Evolutionary conservation across 495 filamentous ascomycete species (phyloP), one percentile per base, ranked within the genome.

Genomic region (Penicillium argentinense): DNA sequence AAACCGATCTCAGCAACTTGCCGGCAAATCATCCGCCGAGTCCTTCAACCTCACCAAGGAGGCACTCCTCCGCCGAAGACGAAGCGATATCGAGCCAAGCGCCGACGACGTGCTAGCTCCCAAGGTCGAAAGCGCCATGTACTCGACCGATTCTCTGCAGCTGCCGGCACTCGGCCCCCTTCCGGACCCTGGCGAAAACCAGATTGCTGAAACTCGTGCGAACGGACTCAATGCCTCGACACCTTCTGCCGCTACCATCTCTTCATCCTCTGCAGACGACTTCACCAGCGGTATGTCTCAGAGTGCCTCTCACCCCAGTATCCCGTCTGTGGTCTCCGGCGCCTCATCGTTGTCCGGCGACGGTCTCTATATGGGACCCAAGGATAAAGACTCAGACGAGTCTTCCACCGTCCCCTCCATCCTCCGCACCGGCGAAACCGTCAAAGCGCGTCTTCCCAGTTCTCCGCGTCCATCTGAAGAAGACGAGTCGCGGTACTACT

Each of bases 321-420:
- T 91, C 5, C 87, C 87, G 3, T 87, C 87, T 28, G 77, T 91
- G 5, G 72, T 88, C 11, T 89, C 86, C 23, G 82, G 85, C n/a
- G 85, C 85, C n/a, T 88, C 86, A 21, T 91, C 87, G n/a, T 68
- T 89, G 14, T 89, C 84, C 14, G 82, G 63, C n/a, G 67, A 72
- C 51, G 63, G 65, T 3, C 29, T 49, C 4, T 54, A 54, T 26
- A 38, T 44, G 5, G 47, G 54, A 7, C 39, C 19, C 37, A 60
- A 60, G 39, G 66, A 63, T 23, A 61, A 55, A 26, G 57, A 64
- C 11, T 51, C 57, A 21, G 66, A 71, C 12, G 68, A 66, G 9
- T 22, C 59, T 8, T 47, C 53, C 5, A 48, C 59, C 18, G 58
- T 74, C 6, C 68, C 69, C 14, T 71, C 70, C 2, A 73, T 74